These are phyloP conservation scores for Isoetes taiwanensis DNA, from an alignment of 75 land plant species.

Conservation along the genomic window DNA sequence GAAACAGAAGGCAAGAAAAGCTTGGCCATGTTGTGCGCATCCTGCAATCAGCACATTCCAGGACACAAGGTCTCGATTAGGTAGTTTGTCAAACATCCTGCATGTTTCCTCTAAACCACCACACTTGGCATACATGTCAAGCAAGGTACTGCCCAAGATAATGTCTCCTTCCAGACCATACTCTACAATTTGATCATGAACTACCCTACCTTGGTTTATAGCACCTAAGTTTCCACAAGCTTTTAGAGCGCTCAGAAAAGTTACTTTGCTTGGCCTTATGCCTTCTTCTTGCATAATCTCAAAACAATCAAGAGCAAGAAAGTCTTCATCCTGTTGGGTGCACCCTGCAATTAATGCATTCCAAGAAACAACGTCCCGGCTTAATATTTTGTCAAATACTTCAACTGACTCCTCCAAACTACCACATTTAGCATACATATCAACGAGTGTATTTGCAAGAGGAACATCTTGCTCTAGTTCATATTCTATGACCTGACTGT, in stretches of 20 bases:
- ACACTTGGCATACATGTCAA: conserved; percentile 45
- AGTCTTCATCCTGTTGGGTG: conserved; percentile 1
- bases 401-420: conserved; percentile 5
- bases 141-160: conserved; percentile 22
- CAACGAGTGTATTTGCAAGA: background rate
- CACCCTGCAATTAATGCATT: background rate
- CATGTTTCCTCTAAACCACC: conserved; percentile 24
- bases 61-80: conserved; percentile 15
- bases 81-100: conserved; percentile 7
- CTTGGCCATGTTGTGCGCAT: conserved; percentile 17
- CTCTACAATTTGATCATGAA: conserved; percentile 24
- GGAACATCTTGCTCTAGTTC: background rate
- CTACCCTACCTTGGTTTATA: conserved; percentile 29
- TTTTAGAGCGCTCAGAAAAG: conserved; percentile 35
- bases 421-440: conserved; percentile 7
- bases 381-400: background rate
- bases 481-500: background rate
- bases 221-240: conserved; percentile 41
- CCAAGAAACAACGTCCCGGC: background rate
- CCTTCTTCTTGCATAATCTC: conserved; percentile 24
- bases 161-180: conserved; percentile 15
- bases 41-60: conserved; percentile 38
- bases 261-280: conserved; percentile 24
- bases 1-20: conserved; percentile 10
- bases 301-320: conserved; percentile 30